These are phyloP conservation scores for Verticillium alfalfae DNA, from an alignment of 2,329 filamentous ascomycete genomes.

Conservation along the genomic window DNA sequence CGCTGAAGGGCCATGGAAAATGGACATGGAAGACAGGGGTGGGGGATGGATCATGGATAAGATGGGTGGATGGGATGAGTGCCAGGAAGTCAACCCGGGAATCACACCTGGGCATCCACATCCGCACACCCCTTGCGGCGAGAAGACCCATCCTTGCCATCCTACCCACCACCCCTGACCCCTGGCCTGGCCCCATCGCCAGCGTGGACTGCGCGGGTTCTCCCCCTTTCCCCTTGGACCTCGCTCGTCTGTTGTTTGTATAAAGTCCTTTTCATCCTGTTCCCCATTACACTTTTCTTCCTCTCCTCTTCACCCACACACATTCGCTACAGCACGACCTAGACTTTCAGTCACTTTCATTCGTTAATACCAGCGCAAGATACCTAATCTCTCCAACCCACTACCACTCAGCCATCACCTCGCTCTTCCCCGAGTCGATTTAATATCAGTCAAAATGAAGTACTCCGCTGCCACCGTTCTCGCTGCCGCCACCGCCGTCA, in stretches of 20 bases:
- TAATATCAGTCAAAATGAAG: conserved; percentile 58
- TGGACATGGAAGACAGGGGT: neutral
- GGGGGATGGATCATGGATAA: neutral
- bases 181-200: neutral
- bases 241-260: conserved; percentile 24
- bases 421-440: conserved; percentile 22
- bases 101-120: neutral
- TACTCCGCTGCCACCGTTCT: conserved; percentile 49
- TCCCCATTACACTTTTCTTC: conserved; percentile 22
- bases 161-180: neutral
- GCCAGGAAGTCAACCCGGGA: neutral
- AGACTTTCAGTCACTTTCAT: conserved; percentile 55
- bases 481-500: conserved; percentile 44
- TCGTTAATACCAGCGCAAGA: conserved; percentile 37
- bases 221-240: conserved; percentile 1
- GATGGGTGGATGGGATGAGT: neutral
- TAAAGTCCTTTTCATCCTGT: conserved; percentile 41
- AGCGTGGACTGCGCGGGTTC: conserved; percentile 8
- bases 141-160: neutral
- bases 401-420: conserved; percentile 17
- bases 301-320: conserved; percentile 44
- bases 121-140: neutral
- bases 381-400: conserved; percentile 22
- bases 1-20: neutral
- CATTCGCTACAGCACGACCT: conserved; percentile 36